Conservation (phyloP, 352 stramenopile genomes). For the Phytophthora vignae region DNA sequence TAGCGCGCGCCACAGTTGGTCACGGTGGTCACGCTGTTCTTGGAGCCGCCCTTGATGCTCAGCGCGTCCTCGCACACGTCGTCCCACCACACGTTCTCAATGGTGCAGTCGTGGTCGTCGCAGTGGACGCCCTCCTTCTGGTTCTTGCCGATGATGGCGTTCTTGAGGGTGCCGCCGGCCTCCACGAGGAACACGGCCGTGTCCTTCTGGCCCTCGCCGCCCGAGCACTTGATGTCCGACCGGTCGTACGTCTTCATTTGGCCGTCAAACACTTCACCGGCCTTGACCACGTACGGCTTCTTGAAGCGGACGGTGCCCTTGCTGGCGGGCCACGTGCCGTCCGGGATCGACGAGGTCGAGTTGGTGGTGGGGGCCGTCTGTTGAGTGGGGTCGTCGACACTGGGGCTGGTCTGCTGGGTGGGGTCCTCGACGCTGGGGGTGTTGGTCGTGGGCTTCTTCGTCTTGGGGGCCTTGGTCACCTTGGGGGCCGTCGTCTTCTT, state of each 20-base stretch:
- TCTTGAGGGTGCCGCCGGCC: constrained; percentile 6
- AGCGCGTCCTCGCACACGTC: constrained; percentile 34
- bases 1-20: too few relatives aligned
- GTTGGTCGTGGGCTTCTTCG: not conserved
- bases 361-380: not conserved
- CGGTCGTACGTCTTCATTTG: constrained; percentile 17
- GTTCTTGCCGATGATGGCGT: constrained; percentile 4
- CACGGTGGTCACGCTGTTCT: constrained; percentile 31
- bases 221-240: constrained; percentile 10
- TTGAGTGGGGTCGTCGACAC: not conserved
- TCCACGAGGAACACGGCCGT: constrained; percentile 14
- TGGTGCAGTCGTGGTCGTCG: constrained; percentile 8
- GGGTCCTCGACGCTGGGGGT: not conserved
- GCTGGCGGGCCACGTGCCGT: constrained; percentile 29
- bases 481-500: not conserved
- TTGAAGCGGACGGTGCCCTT: constrained; percentile 22
- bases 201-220: constrained; percentile 1
- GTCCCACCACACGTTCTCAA: constrained; percentile 11
- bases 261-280: constrained; percentile 15
- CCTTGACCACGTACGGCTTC: constrained; percentile 20
- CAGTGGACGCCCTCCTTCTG: constrained; percentile 4
- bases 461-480: constrained; percentile 1
- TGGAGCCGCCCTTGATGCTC: constrained; percentile 27
- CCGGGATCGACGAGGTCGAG: constrained; percentile 6
- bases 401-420: not conserved